A percentile compares a stretch with the other conserved stretches of the same genome.
These are phyloP conservation scores for Multifurca ochricompacta DNA, from an alignment of 768 basidiomycete genomes.

Conservation along the genomic window DNA sequence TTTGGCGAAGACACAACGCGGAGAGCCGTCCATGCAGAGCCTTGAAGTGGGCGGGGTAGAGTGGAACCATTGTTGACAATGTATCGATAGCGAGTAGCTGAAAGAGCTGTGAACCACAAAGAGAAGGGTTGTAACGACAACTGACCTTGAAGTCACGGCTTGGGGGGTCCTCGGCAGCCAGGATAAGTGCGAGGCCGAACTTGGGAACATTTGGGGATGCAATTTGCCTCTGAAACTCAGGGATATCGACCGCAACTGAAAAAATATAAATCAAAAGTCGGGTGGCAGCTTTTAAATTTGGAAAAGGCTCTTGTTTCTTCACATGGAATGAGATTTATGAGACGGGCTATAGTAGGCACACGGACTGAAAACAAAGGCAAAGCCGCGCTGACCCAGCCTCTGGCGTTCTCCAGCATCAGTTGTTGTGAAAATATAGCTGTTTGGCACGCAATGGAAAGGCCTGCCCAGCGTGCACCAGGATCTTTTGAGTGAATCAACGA, in stretches of 20 bases:
- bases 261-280: conserved; percentile 58
- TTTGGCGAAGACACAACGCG: conserved; percentile 43
- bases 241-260: conserved; percentile 45
- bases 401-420: conserved; percentile 61
- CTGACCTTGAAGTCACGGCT: conserved; percentile 51
- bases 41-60: conserved; percentile 64
- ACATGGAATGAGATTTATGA: conserved; percentile 24
- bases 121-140: not conserved
- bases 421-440: conserved; percentile 50
- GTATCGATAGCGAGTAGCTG: conserved; percentile 42
- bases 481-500: conserved; percentile 74
- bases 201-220: conserved; percentile 65
- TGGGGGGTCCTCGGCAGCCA: conserved; percentile 43
- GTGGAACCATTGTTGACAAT: conserved; percentile 46
- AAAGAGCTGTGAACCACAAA: not conserved
- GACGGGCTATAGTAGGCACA: conserved; percentile 27
- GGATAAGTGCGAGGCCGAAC: conserved; percentile 51
- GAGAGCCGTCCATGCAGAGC: conserved; percentile 46
- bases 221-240: conserved; percentile 79
- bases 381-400: conserved; percentile 60
- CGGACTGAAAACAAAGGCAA: conserved; percentile 65
- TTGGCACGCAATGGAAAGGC: conserved; percentile 64
- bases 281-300: conserved; percentile 55
- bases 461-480: conserved; percentile 72
- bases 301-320: conserved; percentile 62